phyloP scores from a whole-genome alignment of 2,329 filamentous ascomycete genomes.

The Aspergillus sp. region DNA sequence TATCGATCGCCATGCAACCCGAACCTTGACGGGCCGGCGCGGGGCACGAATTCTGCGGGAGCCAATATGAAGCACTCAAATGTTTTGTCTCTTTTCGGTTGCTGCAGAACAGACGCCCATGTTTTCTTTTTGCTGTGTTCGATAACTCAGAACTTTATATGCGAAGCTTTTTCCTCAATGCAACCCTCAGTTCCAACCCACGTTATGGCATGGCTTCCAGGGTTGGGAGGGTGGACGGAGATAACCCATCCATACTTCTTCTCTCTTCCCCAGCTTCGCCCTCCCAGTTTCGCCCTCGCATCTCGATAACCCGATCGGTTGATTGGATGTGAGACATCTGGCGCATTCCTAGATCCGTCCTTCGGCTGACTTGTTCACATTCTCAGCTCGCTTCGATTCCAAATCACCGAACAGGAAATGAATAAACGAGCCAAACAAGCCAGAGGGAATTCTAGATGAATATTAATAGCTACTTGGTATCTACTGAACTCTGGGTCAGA shows the following conservation, averaged over 20 bases:
- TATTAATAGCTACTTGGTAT: background rate
- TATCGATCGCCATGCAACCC: constrained; percentile 30
- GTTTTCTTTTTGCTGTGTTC: constrained; percentile 11
- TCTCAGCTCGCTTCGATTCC: constrained; percentile 14
- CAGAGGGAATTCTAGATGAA: background rate
- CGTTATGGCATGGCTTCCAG: background rate
- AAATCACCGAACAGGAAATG: constrained; percentile 19
- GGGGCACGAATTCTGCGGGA: constrained; percentile 29
- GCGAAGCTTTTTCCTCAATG: constrained; percentile 15
- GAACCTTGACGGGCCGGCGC: constrained; percentile 47
- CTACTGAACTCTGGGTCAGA: background rate
- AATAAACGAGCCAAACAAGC: background rate
- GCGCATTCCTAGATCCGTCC: constrained; percentile 18
- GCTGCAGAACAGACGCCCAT: background rate
- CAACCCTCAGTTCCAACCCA: constrained; percentile 1
- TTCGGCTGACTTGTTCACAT: constrained; percentile 17
- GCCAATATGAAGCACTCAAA: constrained; percentile 18
- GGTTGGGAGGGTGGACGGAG: background rate
- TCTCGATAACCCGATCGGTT: background rate
- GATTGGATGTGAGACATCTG: constrained; percentile 9
- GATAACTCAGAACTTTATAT: constrained; percentile 14
- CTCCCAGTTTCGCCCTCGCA: background rate
- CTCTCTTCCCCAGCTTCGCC: background rate
- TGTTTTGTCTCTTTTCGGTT: background rate
- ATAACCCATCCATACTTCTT: constrained; percentile 1